phyloP scores from a whole-genome alignment of 768 basidiomycete genomes.

The Paxillus involutus region DNA sequence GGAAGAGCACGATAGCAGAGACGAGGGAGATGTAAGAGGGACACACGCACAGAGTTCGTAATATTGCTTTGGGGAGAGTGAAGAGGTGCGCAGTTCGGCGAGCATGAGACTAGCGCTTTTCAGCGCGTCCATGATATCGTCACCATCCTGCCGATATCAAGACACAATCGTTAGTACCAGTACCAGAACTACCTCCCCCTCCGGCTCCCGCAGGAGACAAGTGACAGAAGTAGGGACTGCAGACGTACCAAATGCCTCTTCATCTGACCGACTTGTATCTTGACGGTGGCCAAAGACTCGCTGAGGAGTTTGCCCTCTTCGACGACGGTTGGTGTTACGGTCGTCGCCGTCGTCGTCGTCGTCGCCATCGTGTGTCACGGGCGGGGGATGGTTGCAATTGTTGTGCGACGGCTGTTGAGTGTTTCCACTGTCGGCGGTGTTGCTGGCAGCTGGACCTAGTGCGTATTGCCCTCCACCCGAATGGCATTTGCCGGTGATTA shows the following conservation, averaged over 20 bases:
- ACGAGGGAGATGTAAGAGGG: background rate
- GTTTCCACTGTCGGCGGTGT: background rate
- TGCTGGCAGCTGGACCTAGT: background rate
- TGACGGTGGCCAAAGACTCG: constrained; percentile 83
- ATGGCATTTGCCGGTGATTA: background rate
- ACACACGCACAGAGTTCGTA: constrained; percentile 88
- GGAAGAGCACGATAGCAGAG: background rate
- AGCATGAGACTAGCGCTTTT: constrained; percentile 98
- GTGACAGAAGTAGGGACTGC: background rate
- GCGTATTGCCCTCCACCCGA: constrained; percentile 4
- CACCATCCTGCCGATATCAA: constrained; percentile 63
- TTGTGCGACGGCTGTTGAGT: constrained; percentile 1
- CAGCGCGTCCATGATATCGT: constrained; percentile 98
- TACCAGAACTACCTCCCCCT: background rate
- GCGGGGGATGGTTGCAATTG: background rate
- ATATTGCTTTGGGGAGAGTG: constrained; percentile 94
- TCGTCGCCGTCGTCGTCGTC: constrained; percentile 21
- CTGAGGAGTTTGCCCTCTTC: constrained; percentile 86
- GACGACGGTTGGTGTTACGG: constrained; percentile 38
- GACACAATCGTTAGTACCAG: background rate
- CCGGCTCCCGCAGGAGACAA: background rate
- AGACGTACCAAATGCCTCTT: constrained; percentile 81
- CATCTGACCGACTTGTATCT: constrained; percentile 93
- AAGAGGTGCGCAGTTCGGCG: constrained; percentile 91
- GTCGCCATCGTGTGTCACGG: constrained; percentile 21